Evolutionary conservation across 2,329 filamentous ascomycete species (phyloP).

Genomic region (Hysterium pulicare): DNA sequence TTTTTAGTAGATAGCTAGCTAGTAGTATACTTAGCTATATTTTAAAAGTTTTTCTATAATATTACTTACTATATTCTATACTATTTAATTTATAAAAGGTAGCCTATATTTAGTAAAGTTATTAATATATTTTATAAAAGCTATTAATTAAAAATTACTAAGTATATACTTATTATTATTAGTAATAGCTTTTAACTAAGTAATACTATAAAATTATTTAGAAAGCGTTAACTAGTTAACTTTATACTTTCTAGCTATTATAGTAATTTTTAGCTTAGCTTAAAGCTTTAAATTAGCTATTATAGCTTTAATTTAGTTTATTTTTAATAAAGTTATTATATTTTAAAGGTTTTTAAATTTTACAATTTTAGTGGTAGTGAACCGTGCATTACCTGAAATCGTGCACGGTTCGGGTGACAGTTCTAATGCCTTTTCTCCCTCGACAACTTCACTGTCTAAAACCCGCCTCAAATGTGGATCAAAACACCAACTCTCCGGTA

Average conservation of each 20-base stretch:
- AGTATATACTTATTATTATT: conserved; percentile 2
- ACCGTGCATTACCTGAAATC: too few species aligned
- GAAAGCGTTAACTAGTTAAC: neutral
- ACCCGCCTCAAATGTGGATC: too few species aligned
- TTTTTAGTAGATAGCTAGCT: conserved; percentile 1
- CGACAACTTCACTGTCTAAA: too few species aligned
- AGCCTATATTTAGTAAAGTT: neutral
- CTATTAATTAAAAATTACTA: conserved; percentile 1
- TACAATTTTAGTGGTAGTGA: too few species aligned
- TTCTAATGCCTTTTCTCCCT: too few species aligned
- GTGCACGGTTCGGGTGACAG: too few species aligned
- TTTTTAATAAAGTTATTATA: too few species aligned
- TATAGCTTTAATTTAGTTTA: too few species aligned
- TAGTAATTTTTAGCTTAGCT: conserved; percentile 6
- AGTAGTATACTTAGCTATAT: neutral
- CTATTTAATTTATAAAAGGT: conserved; percentile 3
- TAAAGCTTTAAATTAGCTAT: conserved; percentile 3
- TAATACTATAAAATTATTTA: neutral
- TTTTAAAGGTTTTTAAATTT: too few species aligned
- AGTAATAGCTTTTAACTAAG: neutral
- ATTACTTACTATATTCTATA: conserved; percentile 1
- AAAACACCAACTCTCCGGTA: too few species aligned
- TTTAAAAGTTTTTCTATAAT: neutral
- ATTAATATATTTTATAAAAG: conserved; percentile 4
- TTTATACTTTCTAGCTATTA: conserved; percentile 2